Evolutionary conservation across 495 filamentous ascomycete species (phyloP).

Genomic region (Aspergillus nidulans): DNA sequence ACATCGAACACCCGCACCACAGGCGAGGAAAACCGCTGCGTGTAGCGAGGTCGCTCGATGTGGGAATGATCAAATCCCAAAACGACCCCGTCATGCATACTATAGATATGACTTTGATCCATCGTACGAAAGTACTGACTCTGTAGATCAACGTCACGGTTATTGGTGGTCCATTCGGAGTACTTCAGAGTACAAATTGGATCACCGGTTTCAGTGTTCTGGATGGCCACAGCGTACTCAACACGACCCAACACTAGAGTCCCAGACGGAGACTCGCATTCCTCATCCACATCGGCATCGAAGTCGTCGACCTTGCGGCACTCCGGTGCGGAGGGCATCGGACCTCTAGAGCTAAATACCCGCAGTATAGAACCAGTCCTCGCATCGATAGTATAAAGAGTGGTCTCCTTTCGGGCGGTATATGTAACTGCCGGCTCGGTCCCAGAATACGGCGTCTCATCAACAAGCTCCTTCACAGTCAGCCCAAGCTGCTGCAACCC

Average conservation of each 20-base stretch:
- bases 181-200: slow-evolving; percentile 87
- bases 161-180: slow-evolving; percentile 94
- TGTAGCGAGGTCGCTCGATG: slow-evolving; percentile 52
- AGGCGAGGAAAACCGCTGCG: slow-evolving; percentile 70
- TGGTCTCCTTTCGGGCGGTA: slow-evolving; percentile 76
- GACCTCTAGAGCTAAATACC: slow-evolving; percentile 56
- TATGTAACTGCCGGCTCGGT: slow-evolving; percentile 68
- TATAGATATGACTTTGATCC: slow-evolving; percentile 86
- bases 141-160: slow-evolving; percentile 80
- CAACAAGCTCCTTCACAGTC: slow-evolving; percentile 77
- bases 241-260: slow-evolving; percentile 76
- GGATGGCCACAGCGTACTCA: slow-evolving; percentile 83
- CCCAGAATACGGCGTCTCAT: slow-evolving; percentile 61
- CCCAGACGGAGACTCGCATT: slow-evolving; percentile 65
- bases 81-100: slow-evolving; percentile 79
- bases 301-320: slow-evolving; percentile 56
- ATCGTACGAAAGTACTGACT: slow-evolving; percentile 73
- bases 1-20: slow-evolving; percentile 92
- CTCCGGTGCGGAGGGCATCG: slow-evolving; percentile 45
- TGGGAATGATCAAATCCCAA: slow-evolving; percentile 70
- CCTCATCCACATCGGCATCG: slow-evolving; percentile 62
- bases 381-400: slow-evolving; percentile 79
- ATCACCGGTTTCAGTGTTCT: slow-evolving; percentile 67
- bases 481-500: slow-evolving; percentile 60
- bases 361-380: slow-evolving; percentile 68